These are phyloP conservation scores for Harringtonia aguacate DNA, from an alignment of 2,329 filamentous ascomycete species.

Conservation along the genomic window DNA sequence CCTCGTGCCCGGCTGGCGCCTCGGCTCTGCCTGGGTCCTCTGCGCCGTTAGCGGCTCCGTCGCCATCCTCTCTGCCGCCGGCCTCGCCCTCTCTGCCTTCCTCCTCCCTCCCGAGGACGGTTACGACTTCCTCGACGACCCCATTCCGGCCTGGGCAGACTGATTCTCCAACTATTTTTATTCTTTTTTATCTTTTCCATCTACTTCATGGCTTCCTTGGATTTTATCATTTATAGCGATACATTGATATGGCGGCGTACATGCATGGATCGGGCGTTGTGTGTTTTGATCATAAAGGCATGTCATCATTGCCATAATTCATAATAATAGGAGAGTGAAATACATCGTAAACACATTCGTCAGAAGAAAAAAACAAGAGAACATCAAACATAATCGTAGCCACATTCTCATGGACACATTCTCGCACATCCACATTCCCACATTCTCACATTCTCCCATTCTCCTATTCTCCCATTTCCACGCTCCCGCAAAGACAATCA, in stretches of 20 bases:
- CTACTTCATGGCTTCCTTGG: not conserved
- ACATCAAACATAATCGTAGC: not conserved
- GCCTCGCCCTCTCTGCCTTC: constrained; percentile 56
- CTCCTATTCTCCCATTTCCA: no score
- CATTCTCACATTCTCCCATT: no score
- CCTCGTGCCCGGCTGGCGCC: constrained; percentile 64
- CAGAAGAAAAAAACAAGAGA: not conserved
- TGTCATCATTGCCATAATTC: not conserved
- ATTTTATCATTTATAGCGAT: not conserved
- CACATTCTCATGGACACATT: not conserved
- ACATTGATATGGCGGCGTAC: no score
- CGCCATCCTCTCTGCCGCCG: constrained; percentile 40
- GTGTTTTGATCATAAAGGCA: not conserved
- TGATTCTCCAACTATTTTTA: not conserved
- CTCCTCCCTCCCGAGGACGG: constrained; percentile 71
- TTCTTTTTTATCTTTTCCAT: not conserved
- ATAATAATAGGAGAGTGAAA: not conserved
- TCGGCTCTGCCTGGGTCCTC: constrained; percentile 72
- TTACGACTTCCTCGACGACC: constrained; percentile 58
- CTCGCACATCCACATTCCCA: no score
- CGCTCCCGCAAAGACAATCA: no score
- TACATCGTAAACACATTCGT: not conserved
- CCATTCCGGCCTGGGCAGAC: constrained; percentile 36
- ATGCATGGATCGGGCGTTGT: not conserved
- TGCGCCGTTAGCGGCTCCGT: constrained; percentile 46